Base-by-base conservation (phyloP, 805 yeast genomes). In the Sugiyamaella chiloensis region DNA sequence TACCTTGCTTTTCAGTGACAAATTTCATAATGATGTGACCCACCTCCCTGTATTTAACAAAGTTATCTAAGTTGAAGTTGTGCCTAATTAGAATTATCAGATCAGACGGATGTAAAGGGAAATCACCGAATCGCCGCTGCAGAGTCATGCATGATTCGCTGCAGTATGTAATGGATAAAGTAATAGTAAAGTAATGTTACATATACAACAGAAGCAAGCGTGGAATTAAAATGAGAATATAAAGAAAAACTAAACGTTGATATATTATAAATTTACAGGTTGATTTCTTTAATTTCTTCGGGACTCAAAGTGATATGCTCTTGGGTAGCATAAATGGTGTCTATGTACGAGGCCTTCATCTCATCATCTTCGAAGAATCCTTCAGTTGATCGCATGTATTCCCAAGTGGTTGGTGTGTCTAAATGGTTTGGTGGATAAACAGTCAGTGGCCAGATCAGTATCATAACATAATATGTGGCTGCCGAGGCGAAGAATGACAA, bases 401-500 rank as follows among this genome's bases (percentile, higher is more conserved):
- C 37, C 37, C 37, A 34, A 5, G 37, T n/a, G 20, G 37, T 14
- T 4, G 37, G 37, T 9, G 37, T 34, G 7, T 34, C 21, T 11
- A 14, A 21, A 21, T 34, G 37, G 20, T 34, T 19, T n/a, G 20
- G 12, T 12, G 37, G 37, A 19, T 34, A 34, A 4, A 34, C 21
- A 16, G 20, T 16, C 9, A 34, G 6, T 19, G 37, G 37, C 37
- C 37, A 34, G 11, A 34, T 34, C 3, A 11, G 5, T 12, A 34
- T 34, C 12, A 48, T 32, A 5, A 44, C 21, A 17, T 24, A 29
- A 27, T 47, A 47, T n/a, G 34, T 29, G 12, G 44, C 19, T 17
- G 39, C 51, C 3, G 52, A 31, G 8, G 48, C 20, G 14, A 48
- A 29, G 11, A 19, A 41, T 14, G 17, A 48, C 31, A 51, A 48